A percentile compares a stretch with the other conserved stretches of the same genome.
These are phyloP conservation scores for Venturia oleaginea DNA, from an alignment of 2,329 filamentous ascomycete species.

Conservation along the genomic window DNA sequence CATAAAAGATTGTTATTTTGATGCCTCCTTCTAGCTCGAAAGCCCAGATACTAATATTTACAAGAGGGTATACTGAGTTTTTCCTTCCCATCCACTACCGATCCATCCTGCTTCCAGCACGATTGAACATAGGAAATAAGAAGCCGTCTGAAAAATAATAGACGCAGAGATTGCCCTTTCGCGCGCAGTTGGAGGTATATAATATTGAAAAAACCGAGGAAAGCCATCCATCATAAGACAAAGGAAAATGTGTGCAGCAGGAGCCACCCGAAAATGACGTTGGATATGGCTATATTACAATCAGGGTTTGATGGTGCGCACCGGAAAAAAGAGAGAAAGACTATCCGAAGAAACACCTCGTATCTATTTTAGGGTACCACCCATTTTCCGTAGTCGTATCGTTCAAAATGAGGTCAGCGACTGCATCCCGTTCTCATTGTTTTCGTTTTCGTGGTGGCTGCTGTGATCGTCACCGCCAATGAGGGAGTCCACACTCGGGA, in stretches of 20 bases:
- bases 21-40: background rate
- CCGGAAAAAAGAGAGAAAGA: background rate
- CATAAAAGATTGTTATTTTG: too few species aligned
- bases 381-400: background rate
- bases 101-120: background rate
- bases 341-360: background rate
- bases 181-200: conserved; percentile 6
- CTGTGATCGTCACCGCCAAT: conserved; percentile 2
- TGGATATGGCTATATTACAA: background rate
- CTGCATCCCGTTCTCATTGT: conserved; percentile 6
- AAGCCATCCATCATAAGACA: background rate
- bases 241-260: background rate
- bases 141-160: background rate
- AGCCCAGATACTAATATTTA: background rate
- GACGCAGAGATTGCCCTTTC: background rate
- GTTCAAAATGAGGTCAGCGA: conserved; percentile 4
- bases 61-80: background rate
- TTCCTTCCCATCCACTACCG: background rate
- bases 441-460: conserved; percentile 7
- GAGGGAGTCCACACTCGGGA: conserved; percentile 4
- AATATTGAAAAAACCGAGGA: background rate
- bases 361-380: background rate
- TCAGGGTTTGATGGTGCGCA: background rate
- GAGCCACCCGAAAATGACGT: background rate
- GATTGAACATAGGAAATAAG: background rate